Percentiles rank a stretch among this genome's conserved stretches.
Evolutionary conservation across 2,329 filamentous ascomycete species (phyloP).

Genomic region (Ophiostoma ips): DNA sequence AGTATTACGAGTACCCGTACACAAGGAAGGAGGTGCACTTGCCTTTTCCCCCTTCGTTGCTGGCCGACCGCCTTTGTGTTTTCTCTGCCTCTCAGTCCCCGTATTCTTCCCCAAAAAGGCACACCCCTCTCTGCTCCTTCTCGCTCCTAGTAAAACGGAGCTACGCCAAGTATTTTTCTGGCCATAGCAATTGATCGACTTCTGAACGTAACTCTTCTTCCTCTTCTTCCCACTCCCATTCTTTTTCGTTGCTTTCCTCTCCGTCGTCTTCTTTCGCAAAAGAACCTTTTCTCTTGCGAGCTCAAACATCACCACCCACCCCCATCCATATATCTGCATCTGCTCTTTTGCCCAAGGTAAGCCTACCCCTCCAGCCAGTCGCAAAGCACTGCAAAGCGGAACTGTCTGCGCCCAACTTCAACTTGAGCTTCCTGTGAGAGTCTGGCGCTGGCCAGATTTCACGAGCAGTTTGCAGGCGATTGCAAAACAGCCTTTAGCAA

Average conservation of each 20-base stretch:
- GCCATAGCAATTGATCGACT: conserved; percentile 7
- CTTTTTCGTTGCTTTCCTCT: not conserved
- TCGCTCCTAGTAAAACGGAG: conserved; percentile 5
- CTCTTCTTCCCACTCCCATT: conserved; percentile 2
- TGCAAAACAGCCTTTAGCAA: too few species aligned
- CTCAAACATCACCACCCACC: not conserved
- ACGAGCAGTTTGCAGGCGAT: not conserved
- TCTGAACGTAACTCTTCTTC: conserved; percentile 9
- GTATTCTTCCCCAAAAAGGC: not conserved
- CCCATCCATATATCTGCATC: not conserved
- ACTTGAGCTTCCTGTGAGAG: not conserved
- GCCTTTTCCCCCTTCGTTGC: conserved; percentile 4
- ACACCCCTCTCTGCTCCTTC: conserved; percentile 1
- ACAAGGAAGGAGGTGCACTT: conserved; percentile 2
- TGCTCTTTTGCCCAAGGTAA: conserved; percentile 8
- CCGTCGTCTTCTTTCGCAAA: conserved; percentile 2
- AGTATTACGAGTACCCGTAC: too few species aligned
- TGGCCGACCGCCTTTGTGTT: conserved; percentile 6
- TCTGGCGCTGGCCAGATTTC: not conserved
- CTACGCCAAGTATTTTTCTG: conserved; percentile 11
- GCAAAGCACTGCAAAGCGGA: not conserved
- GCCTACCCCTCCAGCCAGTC: conserved; percentile 1
- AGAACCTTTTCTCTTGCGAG: not conserved
- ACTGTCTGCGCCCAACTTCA: not conserved
- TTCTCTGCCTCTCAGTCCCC: not conserved